Evolutionary conservation across 2,329 filamentous ascomycete species (phyloP).

Genomic region (Alternaria sp.): DNA sequence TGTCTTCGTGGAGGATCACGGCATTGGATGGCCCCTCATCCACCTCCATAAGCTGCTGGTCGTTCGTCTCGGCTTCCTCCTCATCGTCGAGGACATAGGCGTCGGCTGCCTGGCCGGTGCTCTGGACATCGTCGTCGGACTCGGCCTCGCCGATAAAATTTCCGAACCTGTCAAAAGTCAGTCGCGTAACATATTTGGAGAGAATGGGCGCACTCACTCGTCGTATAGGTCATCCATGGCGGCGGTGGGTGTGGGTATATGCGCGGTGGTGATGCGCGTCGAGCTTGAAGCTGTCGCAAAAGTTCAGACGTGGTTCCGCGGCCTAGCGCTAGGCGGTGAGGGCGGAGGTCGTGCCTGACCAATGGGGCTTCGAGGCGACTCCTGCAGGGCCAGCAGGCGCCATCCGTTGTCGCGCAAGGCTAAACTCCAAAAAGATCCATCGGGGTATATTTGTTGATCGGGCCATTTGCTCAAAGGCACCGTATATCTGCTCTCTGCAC

Average conservation of each 20-base stretch:
- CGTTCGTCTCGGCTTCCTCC: slow-evolving; percentile 56
- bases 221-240: slow-evolving; percentile 96
- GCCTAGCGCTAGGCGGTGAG: slow-evolving; percentile 34
- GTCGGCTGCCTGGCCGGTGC: slow-evolving; percentile 76
- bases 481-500: slow-evolving; percentile 8
- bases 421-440: slow-evolving; percentile 26
- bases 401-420: slow-evolving; percentile 12
- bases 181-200: slow-evolving; percentile 1
- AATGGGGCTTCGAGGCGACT: slow-evolving; percentile 18
- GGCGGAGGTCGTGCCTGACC: slow-evolving; percentile 12
- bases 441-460: not conserved
- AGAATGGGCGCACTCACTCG: slow-evolving; percentile 64
- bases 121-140: slow-evolving; percentile 85
- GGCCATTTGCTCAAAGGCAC: not conserved
- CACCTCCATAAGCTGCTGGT: slow-evolving; percentile 91
- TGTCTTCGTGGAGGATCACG: slow-evolving; percentile 97
- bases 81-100: slow-evolving; percentile 75
- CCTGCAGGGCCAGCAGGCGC: not conserved
- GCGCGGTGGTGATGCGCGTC: slow-evolving; percentile 25
- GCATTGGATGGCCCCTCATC: slow-evolving; percentile 94
- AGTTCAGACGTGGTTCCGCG: slow-evolving; percentile 24
- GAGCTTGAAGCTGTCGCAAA: slow-evolving; percentile 37
- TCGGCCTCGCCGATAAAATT: slow-evolving; percentile 97
- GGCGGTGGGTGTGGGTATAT: slow-evolving; percentile 22
- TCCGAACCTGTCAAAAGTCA: slow-evolving; percentile 72